phyloP scores from a whole-genome alignment of 495 filamentous ascomycete genomes.

The Antarctomyces pellizariae region DNA sequence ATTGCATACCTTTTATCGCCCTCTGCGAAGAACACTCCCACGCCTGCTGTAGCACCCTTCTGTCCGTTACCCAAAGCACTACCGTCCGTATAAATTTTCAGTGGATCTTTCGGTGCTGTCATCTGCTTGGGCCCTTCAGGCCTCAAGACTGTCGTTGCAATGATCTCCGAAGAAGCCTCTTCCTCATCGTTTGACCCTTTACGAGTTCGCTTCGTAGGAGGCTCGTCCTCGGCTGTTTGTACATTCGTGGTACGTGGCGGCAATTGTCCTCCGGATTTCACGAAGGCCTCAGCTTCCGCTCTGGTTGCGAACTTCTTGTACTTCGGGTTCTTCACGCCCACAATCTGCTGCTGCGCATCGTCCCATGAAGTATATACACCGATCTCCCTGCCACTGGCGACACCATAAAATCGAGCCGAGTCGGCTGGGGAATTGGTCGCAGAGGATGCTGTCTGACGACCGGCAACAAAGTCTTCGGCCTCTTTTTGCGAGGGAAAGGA shows the following conservation, averaged over 20 bases:
- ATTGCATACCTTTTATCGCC: conserved; percentile 38
- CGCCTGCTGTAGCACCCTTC: conserved; percentile 44
- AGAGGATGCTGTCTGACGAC: conserved; percentile 15
- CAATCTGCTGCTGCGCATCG: conserved; percentile 53
- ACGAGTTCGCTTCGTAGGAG: conserved; percentile 30
- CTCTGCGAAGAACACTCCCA: conserved; percentile 76
- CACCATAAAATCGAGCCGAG: conserved; percentile 49
- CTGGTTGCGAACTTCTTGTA: conserved; percentile 59
- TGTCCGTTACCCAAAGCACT: conserved; percentile 59
- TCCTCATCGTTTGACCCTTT: conserved; percentile 25
- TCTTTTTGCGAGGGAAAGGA: conserved; percentile 56
- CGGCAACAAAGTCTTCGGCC: conserved; percentile 53
- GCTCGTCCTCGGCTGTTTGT: conserved; percentile 23
- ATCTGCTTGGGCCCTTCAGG: conserved; percentile 11
- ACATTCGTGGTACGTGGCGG: conserved; percentile 11
- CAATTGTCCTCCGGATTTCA: conserved; percentile 23
- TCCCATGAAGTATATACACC: conserved; percentile 82
- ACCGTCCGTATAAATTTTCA: conserved; percentile 78
- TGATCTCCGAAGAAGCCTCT: background rate
- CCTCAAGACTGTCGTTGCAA: background rate
- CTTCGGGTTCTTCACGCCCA: conserved; percentile 52
- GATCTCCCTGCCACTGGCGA: conserved; percentile 58
- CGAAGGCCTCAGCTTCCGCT: conserved; percentile 55
- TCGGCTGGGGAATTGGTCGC: conserved; percentile 7
- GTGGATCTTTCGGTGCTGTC: conserved; percentile 9